Percentiles rank a stretch among this genome's conserved stretches.
These are phyloP conservation scores for Cyberlindnera nakhonratchasimensis DNA, from an alignment of 805 yeast species.

Conservation along the genomic window DNA sequence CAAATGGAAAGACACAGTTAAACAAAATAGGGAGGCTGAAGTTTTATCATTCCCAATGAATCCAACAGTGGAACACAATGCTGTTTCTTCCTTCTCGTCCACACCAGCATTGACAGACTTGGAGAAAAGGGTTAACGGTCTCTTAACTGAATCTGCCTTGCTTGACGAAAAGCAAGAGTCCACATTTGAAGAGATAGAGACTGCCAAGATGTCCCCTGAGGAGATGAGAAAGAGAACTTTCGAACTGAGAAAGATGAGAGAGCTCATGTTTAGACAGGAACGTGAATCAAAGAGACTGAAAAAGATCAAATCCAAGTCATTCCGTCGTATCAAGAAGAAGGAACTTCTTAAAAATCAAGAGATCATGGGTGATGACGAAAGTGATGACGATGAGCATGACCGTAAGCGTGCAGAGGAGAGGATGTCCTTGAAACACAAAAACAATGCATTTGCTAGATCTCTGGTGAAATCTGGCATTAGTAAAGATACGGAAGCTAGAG, in stretches of 20 bases:
- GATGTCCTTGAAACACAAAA: conserved; percentile 87
- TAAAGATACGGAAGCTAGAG: conserved; percentile 79
- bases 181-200: conserved; percentile 83
- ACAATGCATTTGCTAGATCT: conserved; percentile 87
- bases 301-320: conserved; percentile 91
- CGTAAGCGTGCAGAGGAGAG: conserved; percentile 83
- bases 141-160: conserved; percentile 63
- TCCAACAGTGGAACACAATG: conserved; percentile 40
- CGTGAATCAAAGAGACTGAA: conserved; percentile 85
- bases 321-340: conserved; percentile 80
- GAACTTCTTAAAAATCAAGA: conserved; percentile 70
- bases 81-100: conserved; percentile 55
- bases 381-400: conserved; percentile 61
- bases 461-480: conserved; percentile 88
- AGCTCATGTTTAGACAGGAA: conserved; percentile 94
- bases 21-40: conserved; percentile 78
- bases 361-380: conserved; percentile 57
- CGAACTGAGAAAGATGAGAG: conserved; percentile 89
- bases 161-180: conserved; percentile 72
- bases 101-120: conserved; percentile 46
- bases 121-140: conserved; percentile 59
- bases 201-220: conserved; percentile 75
- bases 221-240: conserved; percentile 74
- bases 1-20: conserved; percentile 85
- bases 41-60: conserved; percentile 74